phyloP scores from a whole-genome alignment of 169 alveolate species.

The Plasmodium cynomolgi region DNA sequence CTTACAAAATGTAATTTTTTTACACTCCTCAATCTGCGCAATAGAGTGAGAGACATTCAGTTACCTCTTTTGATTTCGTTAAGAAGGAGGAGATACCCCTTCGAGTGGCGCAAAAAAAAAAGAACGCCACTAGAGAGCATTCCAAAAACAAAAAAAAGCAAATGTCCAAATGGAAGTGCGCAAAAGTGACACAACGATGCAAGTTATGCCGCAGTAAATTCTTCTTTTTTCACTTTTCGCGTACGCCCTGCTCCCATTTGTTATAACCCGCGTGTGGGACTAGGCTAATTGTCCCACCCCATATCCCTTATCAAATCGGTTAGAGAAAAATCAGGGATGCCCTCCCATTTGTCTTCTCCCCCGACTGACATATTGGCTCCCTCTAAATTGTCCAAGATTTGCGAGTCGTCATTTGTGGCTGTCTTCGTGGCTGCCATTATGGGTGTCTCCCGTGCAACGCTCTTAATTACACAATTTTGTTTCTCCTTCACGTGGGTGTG shows the following conservation, averaged over 20 bases:
- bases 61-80: background rate
- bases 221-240: background rate
- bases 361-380: background rate
- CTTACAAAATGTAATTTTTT: background rate
- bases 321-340: background rate
- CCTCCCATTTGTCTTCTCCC: background rate
- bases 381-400: background rate
- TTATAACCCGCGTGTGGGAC: background rate
- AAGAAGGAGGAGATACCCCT: background rate
- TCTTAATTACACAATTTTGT: background rate
- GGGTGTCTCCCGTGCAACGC: background rate
- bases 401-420: background rate
- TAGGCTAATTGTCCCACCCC: background rate
- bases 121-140: background rate
- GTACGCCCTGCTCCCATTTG: background rate
- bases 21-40: background rate
- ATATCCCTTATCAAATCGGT: conserved; percentile 2
- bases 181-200: background rate
- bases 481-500: background rate
- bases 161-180: background rate
- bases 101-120: background rate
- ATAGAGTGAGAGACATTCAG: background rate
- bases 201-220: background rate
- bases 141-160: background rate
- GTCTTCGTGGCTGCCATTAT: too few relatives aligned